phyloP scores from a whole-genome alignment of 2,329 filamentous ascomycete genomes.

The Colletotrichum sp. region DNA sequence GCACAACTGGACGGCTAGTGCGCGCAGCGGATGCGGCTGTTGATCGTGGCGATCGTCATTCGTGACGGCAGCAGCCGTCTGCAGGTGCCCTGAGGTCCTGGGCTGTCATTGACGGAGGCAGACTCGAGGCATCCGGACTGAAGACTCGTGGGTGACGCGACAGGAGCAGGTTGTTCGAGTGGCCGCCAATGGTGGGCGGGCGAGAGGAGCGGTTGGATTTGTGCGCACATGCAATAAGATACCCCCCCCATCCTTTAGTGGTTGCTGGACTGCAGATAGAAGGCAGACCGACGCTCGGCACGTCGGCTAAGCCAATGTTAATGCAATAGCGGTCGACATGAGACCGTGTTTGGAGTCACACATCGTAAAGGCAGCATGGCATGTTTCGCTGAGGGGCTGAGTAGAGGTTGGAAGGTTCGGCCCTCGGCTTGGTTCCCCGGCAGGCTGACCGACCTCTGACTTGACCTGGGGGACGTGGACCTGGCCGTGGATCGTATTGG shows the following conservation, averaged over 20 bases:
- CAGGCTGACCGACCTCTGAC: not conserved
- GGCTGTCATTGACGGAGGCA: not conserved
- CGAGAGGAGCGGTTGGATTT: not conserved
- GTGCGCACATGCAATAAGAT: conserved; percentile 19
- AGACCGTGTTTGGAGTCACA: not conserved
- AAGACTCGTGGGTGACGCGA: not conserved
- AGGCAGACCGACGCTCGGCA: not conserved
- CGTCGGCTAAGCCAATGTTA: conserved; percentile 7
- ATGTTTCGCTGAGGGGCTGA: not conserved
- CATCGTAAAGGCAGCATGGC: not conserved
- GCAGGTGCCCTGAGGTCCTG: not conserved
- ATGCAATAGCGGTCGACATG: not conserved
- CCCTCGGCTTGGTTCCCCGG: not conserved
- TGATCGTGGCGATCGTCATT: conserved; percentile 15
- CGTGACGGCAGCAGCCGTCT: conserved; percentile 11
- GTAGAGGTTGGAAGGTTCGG: not conserved
- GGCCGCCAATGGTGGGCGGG: conserved; percentile 2
- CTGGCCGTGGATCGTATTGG: conserved; percentile 11
- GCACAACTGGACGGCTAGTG: conserved; percentile 2
- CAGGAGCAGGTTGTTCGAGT: not conserved
- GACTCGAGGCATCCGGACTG: not conserved
- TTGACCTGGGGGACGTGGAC: not conserved
- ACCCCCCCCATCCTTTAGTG: conserved; percentile 4
- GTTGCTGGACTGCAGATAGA: not conserved
- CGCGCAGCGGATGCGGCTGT: conserved; percentile 9